Conservation (phyloP, 306 rosid genomes). For the Quercus agrifolia region DNA sequence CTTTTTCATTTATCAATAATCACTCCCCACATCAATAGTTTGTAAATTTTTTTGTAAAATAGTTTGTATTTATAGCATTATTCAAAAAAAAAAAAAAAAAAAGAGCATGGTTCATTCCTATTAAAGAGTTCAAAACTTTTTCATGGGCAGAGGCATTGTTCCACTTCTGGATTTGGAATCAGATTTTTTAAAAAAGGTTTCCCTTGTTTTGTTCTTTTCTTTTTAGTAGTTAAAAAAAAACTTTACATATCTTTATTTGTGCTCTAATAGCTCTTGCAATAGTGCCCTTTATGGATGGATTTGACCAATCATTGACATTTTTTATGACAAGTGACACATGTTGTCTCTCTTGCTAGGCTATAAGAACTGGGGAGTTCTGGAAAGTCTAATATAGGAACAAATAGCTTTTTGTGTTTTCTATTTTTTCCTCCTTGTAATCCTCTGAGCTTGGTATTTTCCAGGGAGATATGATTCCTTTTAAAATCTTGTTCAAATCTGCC, state of each 20-base stretch:
- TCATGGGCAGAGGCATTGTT: background rate
- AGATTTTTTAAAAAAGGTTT: background rate
- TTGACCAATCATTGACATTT: background rate
- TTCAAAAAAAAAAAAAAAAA: too few relatives aligned
- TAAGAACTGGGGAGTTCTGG: background rate
- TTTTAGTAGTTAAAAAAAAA: background rate
- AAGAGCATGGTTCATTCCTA: background rate
- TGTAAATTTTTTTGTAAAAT: too few relatives aligned
- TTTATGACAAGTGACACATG: background rate
- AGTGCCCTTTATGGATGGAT: background rate
- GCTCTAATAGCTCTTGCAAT: background rate
- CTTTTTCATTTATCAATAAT: too few relatives aligned
- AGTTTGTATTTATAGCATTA: too few relatives aligned
- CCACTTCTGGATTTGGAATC: background rate
- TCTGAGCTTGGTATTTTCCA: background rate
- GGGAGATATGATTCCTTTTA: too few relatives aligned
- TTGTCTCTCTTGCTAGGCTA: background rate
- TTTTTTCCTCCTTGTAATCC: background rate
- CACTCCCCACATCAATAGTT: too few relatives aligned
- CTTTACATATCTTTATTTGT: background rate
- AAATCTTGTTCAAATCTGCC: too few relatives aligned
- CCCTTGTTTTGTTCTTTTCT: background rate
- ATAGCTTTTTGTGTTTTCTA: background rate
- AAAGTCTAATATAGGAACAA: background rate
- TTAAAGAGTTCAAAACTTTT: background rate